These are phyloP conservation scores for Colletotrichum acutatum DNA, from an alignment of 2,329 filamentous ascomycete genomes.

Conservation along the genomic window DNA sequence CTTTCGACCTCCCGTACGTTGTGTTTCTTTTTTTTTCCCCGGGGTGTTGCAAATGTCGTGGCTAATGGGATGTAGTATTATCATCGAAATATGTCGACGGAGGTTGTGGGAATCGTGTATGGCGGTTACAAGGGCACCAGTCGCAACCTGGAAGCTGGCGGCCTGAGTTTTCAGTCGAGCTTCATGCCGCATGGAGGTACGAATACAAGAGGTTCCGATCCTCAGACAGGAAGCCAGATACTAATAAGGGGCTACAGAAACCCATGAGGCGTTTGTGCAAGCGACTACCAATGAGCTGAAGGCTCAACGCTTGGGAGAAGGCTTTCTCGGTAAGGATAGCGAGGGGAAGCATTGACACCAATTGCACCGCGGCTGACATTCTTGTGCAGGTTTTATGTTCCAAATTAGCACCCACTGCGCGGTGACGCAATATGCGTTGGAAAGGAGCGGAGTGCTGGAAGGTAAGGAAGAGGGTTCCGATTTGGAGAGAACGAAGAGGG, in stretches of 20 bases:
- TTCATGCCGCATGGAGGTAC: slow-evolving; percentile 43
- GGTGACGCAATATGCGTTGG: slow-evolving; percentile 39
- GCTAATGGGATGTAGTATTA: slow-evolving; percentile 55
- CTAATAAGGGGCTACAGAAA: slow-evolving; percentile 13
- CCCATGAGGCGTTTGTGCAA: slow-evolving; percentile 40
- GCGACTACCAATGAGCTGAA: slow-evolving; percentile 38
- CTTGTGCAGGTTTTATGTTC: slow-evolving; percentile 45
- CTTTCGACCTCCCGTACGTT: slow-evolving; percentile 60
- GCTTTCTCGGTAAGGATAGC: slow-evolving; percentile 37
- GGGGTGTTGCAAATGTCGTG: background rate
- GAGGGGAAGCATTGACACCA: slow-evolving; percentile 1
- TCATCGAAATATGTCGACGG: slow-evolving; percentile 65
- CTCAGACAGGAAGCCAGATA: slow-evolving; percentile 19
- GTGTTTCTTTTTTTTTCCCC: background rate
- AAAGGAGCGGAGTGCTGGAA: slow-evolving; percentile 35
- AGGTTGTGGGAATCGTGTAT: slow-evolving; percentile 59
- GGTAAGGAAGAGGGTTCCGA: slow-evolving; percentile 9
- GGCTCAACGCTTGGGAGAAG: slow-evolving; percentile 38
- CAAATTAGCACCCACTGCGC: slow-evolving; percentile 40
- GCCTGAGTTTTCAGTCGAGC: slow-evolving; percentile 43
- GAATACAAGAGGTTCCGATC: background rate
- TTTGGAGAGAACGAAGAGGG: too few relatives aligned
- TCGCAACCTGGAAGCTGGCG: slow-evolving; percentile 42
- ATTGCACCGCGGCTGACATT: slow-evolving; percentile 40
- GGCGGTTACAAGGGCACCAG: slow-evolving; percentile 44